Evolutionary conservation across 2,329 filamentous ascomycete genomes (phyloP).

Genomic region (Epichloe bromicola): DNA sequence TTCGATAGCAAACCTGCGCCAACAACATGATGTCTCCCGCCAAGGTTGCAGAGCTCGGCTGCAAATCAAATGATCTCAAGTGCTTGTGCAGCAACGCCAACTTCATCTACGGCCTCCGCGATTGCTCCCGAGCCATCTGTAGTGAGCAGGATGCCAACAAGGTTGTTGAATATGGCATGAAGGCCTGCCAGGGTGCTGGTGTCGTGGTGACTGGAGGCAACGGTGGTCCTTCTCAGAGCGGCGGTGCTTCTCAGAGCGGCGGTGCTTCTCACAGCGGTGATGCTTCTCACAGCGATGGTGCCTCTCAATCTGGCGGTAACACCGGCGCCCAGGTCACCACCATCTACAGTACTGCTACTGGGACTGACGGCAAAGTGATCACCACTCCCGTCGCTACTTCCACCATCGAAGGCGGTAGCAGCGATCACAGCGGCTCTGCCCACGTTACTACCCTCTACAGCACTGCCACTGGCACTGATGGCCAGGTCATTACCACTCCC

Average conservation of each 20-base stretch:
- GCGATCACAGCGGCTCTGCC: constrained; percentile 2
- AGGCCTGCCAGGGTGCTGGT: constrained; percentile 25
- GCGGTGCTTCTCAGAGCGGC: neutral
- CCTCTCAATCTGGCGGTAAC: neutral
- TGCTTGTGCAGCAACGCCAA: constrained; percentile 35
- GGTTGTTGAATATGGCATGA: constrained; percentile 26
- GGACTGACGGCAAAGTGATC: constrained; percentile 19
- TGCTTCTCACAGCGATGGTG: constrained; percentile 1
- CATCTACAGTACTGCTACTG: constrained; percentile 22
- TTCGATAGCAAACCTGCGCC: constrained; percentile 33
- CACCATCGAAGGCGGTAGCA: constrained; percentile 14
- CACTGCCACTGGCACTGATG: constrained; percentile 21
- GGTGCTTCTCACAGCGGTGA: neutral
- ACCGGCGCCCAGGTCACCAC: constrained; percentile 15
- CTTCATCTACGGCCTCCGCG: constrained; percentile 37
- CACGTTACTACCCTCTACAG: constrained; percentile 24
- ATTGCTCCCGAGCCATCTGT: constrained; percentile 36
- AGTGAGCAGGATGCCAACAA: constrained; percentile 19
- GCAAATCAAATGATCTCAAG: constrained; percentile 24
- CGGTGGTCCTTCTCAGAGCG: constrained; percentile 1
- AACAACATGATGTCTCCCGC: constrained; percentile 33
- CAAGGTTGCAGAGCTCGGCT: constrained; percentile 32
- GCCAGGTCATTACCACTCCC: constrained; percentile 21
- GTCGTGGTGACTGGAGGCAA: constrained; percentile 17
- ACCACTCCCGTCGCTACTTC: constrained; percentile 25